Evolutionary conservation across 768 basidiomycete species (phyloP), one percentile per base, ranked within the genome.

Genomic region (Podaxis sp.): DNA sequence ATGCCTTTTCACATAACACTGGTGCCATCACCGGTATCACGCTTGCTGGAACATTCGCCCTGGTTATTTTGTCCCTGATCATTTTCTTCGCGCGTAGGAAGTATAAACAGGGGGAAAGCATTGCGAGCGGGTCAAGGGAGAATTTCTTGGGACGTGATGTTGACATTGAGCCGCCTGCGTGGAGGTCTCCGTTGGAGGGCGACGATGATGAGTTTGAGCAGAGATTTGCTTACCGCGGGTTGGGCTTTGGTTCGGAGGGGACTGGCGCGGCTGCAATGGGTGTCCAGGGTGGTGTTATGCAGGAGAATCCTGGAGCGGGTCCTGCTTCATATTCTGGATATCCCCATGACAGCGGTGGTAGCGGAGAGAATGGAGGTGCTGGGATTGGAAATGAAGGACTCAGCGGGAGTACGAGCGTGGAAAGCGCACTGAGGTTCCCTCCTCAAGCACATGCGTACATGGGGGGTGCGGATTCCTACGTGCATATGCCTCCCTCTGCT

Each of bases 1-100:
- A 62, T 57, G 64, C 66, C 27, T 76, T 78, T 56, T 68, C 73
- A 1, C 70, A 67, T 18, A 74, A 76, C 54, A 77, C 75, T 2
- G 74, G 71, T 10, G 78, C 72, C 9, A 74, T 78, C 40, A 70
- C 77, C 16, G 77, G 74, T 2, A 72, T 78, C 32, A 69, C 74
- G 4, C 46, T 79, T 3, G 68, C 73, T 1, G 68, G 65, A 23
- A 65, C 71, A 2, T 44, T 69, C 47, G 62, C 62, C 32, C 64
- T 77, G 18, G 63, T 77, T 16, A 27, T 72, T 7, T 63, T 69
- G 27, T 66, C 74, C 38, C 32, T 76, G 10, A 35, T 71, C 25
- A 63, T 73, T 25, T 75, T 77, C 57, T 73, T 72, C 25, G 63
- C 65, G 1, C 78, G 77, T 55, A 66, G 65, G 51, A 64, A 70